Evolutionary conservation across 2,329 filamentous ascomycete species (phyloP), one percentile per base, ranked within the genome.

Genomic region (Chlorencoelia australis): DNA sequence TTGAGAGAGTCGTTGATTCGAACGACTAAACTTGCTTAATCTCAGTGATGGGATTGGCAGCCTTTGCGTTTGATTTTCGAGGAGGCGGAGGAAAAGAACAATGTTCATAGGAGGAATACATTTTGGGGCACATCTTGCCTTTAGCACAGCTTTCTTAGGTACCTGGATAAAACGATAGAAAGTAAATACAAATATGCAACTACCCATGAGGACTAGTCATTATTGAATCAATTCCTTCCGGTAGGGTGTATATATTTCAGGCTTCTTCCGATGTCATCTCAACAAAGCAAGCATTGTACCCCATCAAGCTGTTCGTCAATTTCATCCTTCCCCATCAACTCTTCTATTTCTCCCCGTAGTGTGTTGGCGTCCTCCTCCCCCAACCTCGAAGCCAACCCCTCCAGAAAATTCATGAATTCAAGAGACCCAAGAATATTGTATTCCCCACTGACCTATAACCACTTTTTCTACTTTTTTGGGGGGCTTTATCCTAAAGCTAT

Each of bases 291-390:
- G 26, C 26, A 7, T 29, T 24, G 21, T 24, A 24, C 32, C 14
- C 32, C 13, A 28, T 35, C 22, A 18, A 26, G 13, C 19, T 35
- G 22, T 22, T 35, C 22, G 22, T 33, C n/a, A 33, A 80, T 47
- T 48, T 54, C 1, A 46, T 51, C 22, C 30, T 40, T 30, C 22
- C 32, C 40, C 31, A 44, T 39, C 39, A 42, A 37, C 40, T 35
- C 32, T 31, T 37, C 39, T 42, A 44, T 44, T 39, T 42, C 42
- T 39, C 39, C 28, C 21, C 34, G 34, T 36, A 44, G 39, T 39
- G 36, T 42, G 35, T 44, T 42, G 28, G 42, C 42, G 22, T 42
- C 42, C 16, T 42, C 40, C 31, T 42, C 42, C 31, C 39, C 43
- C 43, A 49, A 37, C 22, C 25, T 44, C 37, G 43, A 40, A 49